Evolutionary conservation across 2,329 filamentous ascomycete genomes (phyloP), one percentile per base, ranked within the genome.

Genomic region (Fusarium penzigii): DNA sequence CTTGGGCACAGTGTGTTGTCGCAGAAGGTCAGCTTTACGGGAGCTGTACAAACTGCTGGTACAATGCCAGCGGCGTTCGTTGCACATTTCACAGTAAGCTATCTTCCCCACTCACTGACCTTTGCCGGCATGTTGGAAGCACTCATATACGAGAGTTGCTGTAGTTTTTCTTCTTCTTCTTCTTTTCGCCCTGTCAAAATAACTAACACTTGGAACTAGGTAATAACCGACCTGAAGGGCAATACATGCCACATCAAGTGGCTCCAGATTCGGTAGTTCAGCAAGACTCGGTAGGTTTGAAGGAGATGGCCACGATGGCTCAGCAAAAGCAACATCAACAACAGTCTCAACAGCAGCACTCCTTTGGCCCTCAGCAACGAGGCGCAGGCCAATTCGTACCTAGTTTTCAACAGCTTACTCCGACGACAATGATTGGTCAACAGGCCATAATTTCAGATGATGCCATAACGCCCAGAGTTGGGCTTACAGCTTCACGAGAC

Each of bases 21-120:
- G 78, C 82, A 17, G 78, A 79, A 44, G 81, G 82, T 2, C 79
- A 83, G 63, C 81, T 85, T 79, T 84, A 80, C 52, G 82, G 82
- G 10, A 83, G 80, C 61, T 85, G 82, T 56, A 78, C 81, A 51
- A 85, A 85, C 62, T 85, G 82, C 65, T 85, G 82, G 82, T 85
- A 81, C 67, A 85, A 85, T 51, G 82, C 82, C 8, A 83, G 80
- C 46, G 82, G 82, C 10, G 76, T 80, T 10, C 70, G 82, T 46
- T 85, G 82, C 55, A 84, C 81, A 13, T 85, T 84, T 62, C 82
- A 84, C 53, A 80, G 82, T 84, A 70, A 57, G 78, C 65, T 29
- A 2, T 46, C 34, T n/a, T 8, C 34, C n/a, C 10, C 13, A 29
- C 29, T 3, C 14, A 39, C 16, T 32, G 32, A 25, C 20, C 32